Evolutionary conservation across 495 filamentous ascomycete species (phyloP).

Genomic region (Amniculicola lignicola): DNA sequence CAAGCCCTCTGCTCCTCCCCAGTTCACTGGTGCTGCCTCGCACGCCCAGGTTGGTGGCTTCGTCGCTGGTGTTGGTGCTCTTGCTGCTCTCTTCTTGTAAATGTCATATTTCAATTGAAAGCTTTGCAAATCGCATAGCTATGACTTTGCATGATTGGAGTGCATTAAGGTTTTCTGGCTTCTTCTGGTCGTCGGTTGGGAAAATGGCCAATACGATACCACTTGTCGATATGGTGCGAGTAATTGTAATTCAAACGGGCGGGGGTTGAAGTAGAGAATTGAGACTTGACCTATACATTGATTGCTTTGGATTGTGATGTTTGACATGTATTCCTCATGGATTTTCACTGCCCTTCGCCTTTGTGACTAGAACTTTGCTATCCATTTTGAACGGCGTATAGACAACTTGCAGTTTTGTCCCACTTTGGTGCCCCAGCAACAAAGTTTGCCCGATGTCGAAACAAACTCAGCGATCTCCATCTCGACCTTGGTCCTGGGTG

Average conservation of each 20-base stretch:
- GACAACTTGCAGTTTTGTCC: background rate
- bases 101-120: constrained; percentile 32
- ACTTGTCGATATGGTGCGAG: constrained; percentile 8
- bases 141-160: constrained; percentile 32
- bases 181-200: constrained; percentile 15
- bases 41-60: constrained; percentile 22
- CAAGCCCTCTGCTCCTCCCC: constrained; percentile 19
- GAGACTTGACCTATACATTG: constrained; percentile 8
- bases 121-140: constrained; percentile 22
- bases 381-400: background rate
- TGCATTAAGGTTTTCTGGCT: constrained; percentile 3
- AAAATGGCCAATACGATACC: constrained; percentile 22
- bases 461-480: constrained; percentile 2
- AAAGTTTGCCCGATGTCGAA: background rate
- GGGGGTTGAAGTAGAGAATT: constrained; percentile 22
- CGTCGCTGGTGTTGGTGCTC: constrained; percentile 33
- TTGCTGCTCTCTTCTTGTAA: constrained; percentile 33
- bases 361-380: background rate
- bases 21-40: constrained; percentile 31
- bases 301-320: background rate
- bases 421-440: too few species aligned
- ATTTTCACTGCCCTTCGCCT: background rate
- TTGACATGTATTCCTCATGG: background rate
- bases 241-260: constrained; percentile 26
- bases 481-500: background rate